phyloP scores from a whole-genome alignment of 495 filamentous ascomycete genomes.

The Penicillium antarcticum region DNA sequence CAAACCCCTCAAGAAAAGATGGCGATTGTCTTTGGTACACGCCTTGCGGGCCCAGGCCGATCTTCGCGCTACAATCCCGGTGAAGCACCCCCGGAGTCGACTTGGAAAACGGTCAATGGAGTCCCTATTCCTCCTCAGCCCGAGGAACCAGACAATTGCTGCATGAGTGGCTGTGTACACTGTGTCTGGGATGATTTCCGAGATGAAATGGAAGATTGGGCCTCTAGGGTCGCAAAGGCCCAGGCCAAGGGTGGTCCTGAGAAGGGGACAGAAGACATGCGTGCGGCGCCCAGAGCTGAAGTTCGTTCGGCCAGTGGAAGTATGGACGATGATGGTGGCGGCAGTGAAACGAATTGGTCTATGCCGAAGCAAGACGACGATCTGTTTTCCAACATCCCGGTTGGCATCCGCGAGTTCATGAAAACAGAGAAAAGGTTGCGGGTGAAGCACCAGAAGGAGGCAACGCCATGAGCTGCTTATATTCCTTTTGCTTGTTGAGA shows the following conservation, averaged over 20 bases:
- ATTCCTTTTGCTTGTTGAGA: neutral
- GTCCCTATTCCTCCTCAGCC: constrained; percentile 79
- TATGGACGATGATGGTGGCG: constrained; percentile 82
- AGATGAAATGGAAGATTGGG: constrained; percentile 91
- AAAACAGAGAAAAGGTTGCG: constrained; percentile 90
- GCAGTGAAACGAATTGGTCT: constrained; percentile 66
- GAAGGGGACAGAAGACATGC: constrained; percentile 31
- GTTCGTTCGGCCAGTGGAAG: constrained; percentile 44
- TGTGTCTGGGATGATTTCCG: constrained; percentile 93
- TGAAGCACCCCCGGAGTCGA: constrained; percentile 36
- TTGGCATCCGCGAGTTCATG: constrained; percentile 97
- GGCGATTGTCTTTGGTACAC: constrained; percentile 73
- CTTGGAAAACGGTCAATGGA: constrained; percentile 65
- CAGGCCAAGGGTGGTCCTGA: constrained; percentile 27
- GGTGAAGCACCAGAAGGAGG: constrained; percentile 56
- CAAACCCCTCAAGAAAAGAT: constrained; percentile 52
- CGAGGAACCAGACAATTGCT: constrained; percentile 95
- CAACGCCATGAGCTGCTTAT: constrained; percentile 10
- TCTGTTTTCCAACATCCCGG: constrained; percentile 77
- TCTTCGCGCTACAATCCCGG: constrained; percentile 55
- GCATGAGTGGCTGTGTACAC: constrained; percentile 97
- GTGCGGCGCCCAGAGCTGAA: constrained; percentile 34
- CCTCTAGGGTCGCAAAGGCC: constrained; percentile 54
- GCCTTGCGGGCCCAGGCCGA: constrained; percentile 66
- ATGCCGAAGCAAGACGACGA: constrained; percentile 36